Evolutionary conservation across 2,329 filamentous ascomycete genomes (phyloP).

Genomic region (Fusarium udum): DNA sequence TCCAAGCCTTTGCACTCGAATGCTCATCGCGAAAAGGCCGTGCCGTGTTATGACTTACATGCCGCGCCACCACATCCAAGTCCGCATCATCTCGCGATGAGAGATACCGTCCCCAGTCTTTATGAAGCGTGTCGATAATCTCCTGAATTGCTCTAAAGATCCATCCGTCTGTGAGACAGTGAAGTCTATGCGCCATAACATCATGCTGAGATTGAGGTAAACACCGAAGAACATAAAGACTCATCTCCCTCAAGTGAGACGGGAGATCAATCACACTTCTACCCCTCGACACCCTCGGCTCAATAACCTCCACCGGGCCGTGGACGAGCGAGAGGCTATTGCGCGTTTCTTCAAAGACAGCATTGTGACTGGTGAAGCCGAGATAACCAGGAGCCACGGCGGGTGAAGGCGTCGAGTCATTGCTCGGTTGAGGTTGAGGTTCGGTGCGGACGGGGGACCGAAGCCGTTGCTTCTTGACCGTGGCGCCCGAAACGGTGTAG

Average conservation of each 20-base stretch:
- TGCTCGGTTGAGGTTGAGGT: neutral
- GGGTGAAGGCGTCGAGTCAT: slow-evolving; percentile 31
- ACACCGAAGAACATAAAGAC: slow-evolving; percentile 50
- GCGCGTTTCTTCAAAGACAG: slow-evolving; percentile 54
- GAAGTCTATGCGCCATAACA: slow-evolving; percentile 34
- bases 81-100: slow-evolving; percentile 35
- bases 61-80: slow-evolving; percentile 50
- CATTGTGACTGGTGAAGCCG: slow-evolving; percentile 56
- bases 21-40: slow-evolving; percentile 50
- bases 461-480: slow-evolving; percentile 27
- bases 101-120: slow-evolving; percentile 45
- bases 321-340: slow-evolving; percentile 51
- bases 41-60: slow-evolving; percentile 51
- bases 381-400: slow-evolving; percentile 50
- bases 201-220: slow-evolving; percentile 43
- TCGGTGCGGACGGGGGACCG: slow-evolving; percentile 2
- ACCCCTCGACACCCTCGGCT: neutral
- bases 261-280: slow-evolving; percentile 35
- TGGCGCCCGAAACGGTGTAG: slow-evolving; percentile 44
- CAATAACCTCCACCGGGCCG: slow-evolving; percentile 19
- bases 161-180: slow-evolving; percentile 47
- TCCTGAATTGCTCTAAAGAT: slow-evolving; percentile 40
- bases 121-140: slow-evolving; percentile 47
- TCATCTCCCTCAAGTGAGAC: slow-evolving; percentile 48
- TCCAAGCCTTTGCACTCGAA: slow-evolving; percentile 49